phyloP scores from a whole-genome alignment of 2,329 filamentous ascomycete species.

The Chrysoporthe deuterocubensis region DNA sequence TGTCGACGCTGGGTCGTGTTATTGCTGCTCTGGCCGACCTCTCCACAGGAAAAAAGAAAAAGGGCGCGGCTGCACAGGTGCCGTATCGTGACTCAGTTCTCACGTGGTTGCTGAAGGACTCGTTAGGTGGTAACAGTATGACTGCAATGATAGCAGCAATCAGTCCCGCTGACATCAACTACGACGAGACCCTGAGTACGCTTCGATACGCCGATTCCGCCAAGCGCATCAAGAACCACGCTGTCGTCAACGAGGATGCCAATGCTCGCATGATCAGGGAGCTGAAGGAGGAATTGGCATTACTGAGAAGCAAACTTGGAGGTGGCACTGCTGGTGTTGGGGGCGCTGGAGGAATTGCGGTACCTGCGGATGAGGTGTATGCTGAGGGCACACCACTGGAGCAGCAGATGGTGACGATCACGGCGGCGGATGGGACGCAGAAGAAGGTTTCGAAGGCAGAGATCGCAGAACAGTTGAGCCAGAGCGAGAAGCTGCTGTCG shows the following conservation, averaged over 20 bases:
- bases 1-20: conserved; percentile 95
- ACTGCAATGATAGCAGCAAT: conserved; percentile 99
- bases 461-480: conserved; percentile 93
- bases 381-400: conserved; percentile 90
- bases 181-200: conserved; percentile 95
- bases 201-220: conserved; percentile 96
- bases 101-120: conserved; percentile 97
- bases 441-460: conserved; percentile 99
- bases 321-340: conserved; percentile 46
- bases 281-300: conserved; percentile 88
- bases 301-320: conserved; percentile 84
- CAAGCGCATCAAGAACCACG: conserved; percentile 99
- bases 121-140: conserved; percentile 96
- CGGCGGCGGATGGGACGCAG: conserved; percentile 78
- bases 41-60: conserved; percentile 83
- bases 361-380: conserved; percentile 79
- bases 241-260: conserved; percentile 97
- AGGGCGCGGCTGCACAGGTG: conserved; percentile 74
- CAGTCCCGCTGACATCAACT: conserved; percentile 98
- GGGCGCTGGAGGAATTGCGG: conserved; percentile 47
- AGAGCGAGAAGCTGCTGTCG: conserved; percentile 93
- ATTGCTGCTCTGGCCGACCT: conserved; percentile 94
- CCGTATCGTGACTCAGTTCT: conserved; percentile 96
- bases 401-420: conserved; percentile 95
- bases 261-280: conserved; percentile 99